Conservation (phyloP, 2,329 filamentous ascomycete genomes). For the Apiospora koreana region DNA sequence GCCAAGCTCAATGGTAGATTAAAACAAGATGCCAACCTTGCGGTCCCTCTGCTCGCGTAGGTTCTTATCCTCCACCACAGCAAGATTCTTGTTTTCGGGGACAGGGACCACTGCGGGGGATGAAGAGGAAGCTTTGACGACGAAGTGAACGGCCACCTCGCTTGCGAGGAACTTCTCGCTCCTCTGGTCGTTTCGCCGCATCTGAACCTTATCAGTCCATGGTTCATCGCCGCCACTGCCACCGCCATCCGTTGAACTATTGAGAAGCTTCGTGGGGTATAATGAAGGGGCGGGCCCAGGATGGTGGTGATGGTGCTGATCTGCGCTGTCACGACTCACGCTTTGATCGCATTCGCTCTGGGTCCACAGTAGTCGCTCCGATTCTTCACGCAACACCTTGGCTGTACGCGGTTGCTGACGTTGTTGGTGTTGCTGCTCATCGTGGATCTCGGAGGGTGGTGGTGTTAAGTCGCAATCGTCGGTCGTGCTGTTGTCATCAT, state of each 20-base stretch:
- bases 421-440: not conserved
- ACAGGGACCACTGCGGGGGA: not conserved
- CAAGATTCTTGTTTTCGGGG: not conserved
- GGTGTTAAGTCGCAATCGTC: not conserved
- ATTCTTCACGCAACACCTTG: constrained; percentile 29
- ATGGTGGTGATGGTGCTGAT: not conserved
- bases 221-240: not conserved
- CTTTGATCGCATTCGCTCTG: not conserved
- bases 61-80: not conserved
- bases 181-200: not conserved
- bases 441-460: not conserved
- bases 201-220: not conserved
- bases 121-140: not conserved
- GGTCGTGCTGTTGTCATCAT: constrained; percentile 14
- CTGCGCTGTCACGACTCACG: not conserved
- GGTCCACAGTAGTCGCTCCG: constrained; percentile 25
- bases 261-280: not conserved
- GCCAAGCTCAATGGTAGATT: not conserved
- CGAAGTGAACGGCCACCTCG: not conserved
- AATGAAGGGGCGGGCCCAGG: not conserved
- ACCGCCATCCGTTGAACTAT: not conserved
- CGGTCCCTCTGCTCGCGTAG: not conserved
- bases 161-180: constrained; percentile 2
- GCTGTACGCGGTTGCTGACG: not conserved
- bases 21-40: not conserved